A percentile compares a stretch with the other conserved stretches of the same genome.
Conservation (phyloP, 768 basidiomycete genomes). For the Hirschioporus abietinus region DNA sequence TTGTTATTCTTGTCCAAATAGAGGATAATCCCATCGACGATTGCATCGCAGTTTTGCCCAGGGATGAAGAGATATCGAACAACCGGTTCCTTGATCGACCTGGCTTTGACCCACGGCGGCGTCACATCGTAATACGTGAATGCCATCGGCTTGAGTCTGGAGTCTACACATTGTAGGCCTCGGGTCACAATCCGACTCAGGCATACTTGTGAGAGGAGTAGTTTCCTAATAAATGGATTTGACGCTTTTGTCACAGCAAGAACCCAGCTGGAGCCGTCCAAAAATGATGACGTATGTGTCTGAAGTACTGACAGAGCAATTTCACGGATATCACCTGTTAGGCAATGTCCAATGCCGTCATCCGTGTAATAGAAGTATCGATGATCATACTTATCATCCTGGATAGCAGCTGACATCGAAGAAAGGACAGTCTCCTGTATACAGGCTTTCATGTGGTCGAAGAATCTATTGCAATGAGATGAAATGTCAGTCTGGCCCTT, state of each 20-base stretch:
- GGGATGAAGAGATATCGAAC: background rate
- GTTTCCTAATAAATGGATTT: background rate
- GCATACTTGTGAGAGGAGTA: background rate
- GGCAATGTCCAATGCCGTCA: background rate
- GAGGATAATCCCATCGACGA: background rate
- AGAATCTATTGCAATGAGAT: background rate
- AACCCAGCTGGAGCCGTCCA: background rate
- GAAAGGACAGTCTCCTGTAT: background rate
- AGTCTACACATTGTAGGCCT: background rate
- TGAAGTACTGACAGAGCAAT: background rate
- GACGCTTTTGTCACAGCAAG: background rate
- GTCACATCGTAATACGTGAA: background rate
- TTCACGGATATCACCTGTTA: background rate
- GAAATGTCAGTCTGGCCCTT: background rate
- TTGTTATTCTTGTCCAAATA: background rate
- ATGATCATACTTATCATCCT: background rate
- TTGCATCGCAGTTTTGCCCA: background rate
- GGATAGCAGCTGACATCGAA: background rate
- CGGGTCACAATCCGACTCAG: background rate
- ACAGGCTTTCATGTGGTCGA: background rate
- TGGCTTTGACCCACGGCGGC: background rate
- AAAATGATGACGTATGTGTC: background rate
- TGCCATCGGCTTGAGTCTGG: background rate
- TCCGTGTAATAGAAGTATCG: background rate
- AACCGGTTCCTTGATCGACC: background rate